Conservation (phyloP, 192 early-diverging fungal species). For the Backusella australiensis region DNA sequence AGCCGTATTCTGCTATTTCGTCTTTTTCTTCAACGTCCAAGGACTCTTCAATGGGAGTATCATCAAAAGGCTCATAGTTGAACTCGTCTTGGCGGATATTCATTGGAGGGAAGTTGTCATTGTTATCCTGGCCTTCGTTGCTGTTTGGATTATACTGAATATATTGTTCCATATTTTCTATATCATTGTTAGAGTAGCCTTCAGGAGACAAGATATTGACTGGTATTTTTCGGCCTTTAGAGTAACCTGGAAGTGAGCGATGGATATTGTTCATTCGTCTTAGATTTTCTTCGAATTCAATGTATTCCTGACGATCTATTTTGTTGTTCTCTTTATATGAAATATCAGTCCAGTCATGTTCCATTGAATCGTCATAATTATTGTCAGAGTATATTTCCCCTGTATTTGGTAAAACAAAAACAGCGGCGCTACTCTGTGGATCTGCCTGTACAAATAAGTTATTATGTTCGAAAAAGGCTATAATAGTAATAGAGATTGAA, state of each 20-base stretch:
- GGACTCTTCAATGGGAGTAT: background rate
- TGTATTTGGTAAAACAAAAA: conserved; percentile 1
- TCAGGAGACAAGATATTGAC: background rate
- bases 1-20: background rate
- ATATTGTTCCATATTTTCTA: background rate
- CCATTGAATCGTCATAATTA: background rate
- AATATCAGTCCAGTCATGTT: background rate
- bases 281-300: background rate
- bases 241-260: background rate
- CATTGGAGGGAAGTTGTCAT: background rate
- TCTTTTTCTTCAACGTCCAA: background rate
- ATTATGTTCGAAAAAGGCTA: background rate
- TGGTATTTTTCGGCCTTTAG: background rate
- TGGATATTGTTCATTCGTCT: background rate
- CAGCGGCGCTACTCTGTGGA: background rate
- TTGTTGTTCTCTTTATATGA: background rate
- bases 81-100: background rate
- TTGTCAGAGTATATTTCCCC: background rate
- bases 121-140: background rate
- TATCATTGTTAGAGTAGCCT: background rate
- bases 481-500: background rate
- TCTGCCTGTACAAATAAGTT: background rate
- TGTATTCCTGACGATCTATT: background rate
- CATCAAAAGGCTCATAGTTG: background rate
- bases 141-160: background rate